phyloP scores from a whole-genome alignment of 768 basidiomycete species.

The Termitomyces sp. region DNA sequence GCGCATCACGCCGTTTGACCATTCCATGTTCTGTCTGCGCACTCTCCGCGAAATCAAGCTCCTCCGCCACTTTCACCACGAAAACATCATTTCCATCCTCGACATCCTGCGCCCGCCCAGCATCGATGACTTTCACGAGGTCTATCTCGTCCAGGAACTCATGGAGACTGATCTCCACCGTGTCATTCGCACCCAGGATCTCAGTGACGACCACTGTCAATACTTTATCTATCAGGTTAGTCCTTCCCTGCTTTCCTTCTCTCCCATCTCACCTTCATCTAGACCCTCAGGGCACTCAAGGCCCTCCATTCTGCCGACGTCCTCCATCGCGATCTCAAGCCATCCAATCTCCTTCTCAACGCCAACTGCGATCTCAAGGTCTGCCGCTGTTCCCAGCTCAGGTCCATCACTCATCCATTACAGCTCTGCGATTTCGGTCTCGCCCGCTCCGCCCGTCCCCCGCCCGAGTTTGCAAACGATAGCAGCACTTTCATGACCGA shows the following conservation, averaged over 20 bases:
- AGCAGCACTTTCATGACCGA: slow-evolving; percentile 85
- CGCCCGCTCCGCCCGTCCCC: slow-evolving; percentile 72
- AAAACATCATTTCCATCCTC: slow-evolving; percentile 92
- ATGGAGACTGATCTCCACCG: slow-evolving; percentile 96
- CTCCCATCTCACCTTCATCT: background rate
- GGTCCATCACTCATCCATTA: background rate
- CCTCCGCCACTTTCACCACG: slow-evolving; percentile 79
- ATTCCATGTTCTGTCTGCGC: slow-evolving; percentile 85
- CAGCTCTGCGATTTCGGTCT: slow-evolving; percentile 87
- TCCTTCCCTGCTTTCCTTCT: slow-evolving; percentile 3
- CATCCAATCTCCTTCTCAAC: slow-evolving; percentile 91
- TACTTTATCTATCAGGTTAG: slow-evolving; percentile 94
- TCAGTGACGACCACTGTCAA: slow-evolving; percentile 94
- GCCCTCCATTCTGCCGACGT: slow-evolving; percentile 94
- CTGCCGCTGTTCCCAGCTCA: slow-evolving; percentile 14
- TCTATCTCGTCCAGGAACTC: slow-evolving; percentile 61
- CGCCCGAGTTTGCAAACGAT: slow-evolving; percentile 68
- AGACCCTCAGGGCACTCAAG: slow-evolving; percentile 91
- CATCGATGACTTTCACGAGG: slow-evolving; percentile 81
- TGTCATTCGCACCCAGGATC: slow-evolving; percentile 90
- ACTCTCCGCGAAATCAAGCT: slow-evolving; percentile 92
- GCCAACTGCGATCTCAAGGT: slow-evolving; percentile 97
- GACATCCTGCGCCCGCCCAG: slow-evolving; percentile 84
- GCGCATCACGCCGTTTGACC: slow-evolving; percentile 92
- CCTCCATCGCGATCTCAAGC: slow-evolving; percentile 93